Percentiles rank a stretch among this genome's conserved stretches.
Conservation (phyloP, 192 early-diverging fungal genomes). For the Dissophora globulifera region DNA sequence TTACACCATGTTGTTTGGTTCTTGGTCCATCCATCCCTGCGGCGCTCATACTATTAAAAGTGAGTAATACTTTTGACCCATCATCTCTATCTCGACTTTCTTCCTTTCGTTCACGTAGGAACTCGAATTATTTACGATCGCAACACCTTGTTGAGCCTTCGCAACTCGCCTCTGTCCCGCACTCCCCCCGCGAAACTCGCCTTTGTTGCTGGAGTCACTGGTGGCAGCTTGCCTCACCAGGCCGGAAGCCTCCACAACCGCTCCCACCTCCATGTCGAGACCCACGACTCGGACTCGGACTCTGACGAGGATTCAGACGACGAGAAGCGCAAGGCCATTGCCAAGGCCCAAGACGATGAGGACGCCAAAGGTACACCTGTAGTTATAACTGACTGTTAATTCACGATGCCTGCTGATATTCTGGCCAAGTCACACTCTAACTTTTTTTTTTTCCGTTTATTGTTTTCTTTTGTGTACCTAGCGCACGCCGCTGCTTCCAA, state of each 20-base stretch:
- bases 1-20: too few relatives aligned
- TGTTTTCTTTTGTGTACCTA: neutral
- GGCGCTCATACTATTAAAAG: too few relatives aligned
- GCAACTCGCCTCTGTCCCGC: constrained; percentile 69
- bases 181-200: constrained; percentile 67
- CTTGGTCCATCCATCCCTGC: too few relatives aligned
- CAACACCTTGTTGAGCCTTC: constrained; percentile 66
- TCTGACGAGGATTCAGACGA: constrained; percentile 46
- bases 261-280: constrained; percentile 53
- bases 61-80: neutral
- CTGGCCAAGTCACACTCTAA: neutral
- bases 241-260: constrained; percentile 33
- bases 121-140: constrained; percentile 75
- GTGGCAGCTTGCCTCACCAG: constrained; percentile 47
- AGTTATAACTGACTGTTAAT: too few relatives aligned
- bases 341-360: constrained; percentile 52
- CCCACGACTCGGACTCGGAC: constrained; percentile 47
- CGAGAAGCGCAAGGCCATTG: constrained; percentile 56
- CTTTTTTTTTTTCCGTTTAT: neutral
- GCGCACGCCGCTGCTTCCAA: constrained; percentile 49
- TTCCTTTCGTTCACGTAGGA: constrained; percentile 54
- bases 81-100: neutral
- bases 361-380: constrained; percentile 44
- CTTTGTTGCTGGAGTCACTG: constrained; percentile 71
- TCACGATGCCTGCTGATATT: neutral